Evolutionary conservation across 169 alveolate species (phyloP), one percentile per base, ranked within the genome.

Genomic region (Condylostoma magnum): DNA sequence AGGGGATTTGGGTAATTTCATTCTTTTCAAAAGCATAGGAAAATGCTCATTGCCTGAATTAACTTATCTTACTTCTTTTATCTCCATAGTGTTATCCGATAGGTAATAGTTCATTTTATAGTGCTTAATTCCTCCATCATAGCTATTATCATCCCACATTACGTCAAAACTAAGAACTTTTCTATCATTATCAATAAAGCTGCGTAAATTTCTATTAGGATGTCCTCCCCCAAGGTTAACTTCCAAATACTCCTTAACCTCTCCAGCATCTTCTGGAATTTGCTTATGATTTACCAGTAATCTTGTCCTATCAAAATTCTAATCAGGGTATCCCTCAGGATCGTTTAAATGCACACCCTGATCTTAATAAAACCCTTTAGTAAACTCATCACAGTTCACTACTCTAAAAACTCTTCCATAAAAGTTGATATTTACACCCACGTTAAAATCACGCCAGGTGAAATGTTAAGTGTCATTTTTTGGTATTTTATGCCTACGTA

Each of bases 151-250:
- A 43, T 85, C 78, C 96, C 93, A 85, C 5, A 84, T 57, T 66
- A 89, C 70, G 48, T 77, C 77, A 76, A 84, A 87, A 50, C 88
- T 77, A 18, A 90, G 73, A 8, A 92, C 97, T 76, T 85, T 93
- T 77, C 97, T 83, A 70, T 93, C 96, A 63, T 89, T 88, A 58
- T 86, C 87, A 47, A 90, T 53, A 82, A 84, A 93, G 63, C 84
- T 84, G 43, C 85, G 78, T 27, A 92, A 76, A 50, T 82, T 69
- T 48, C 81, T 83, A 69, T 92, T 92, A 4, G 95, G 94, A 73
- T 87, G 90, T 4, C 97, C 97, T 36, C 95, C 95, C 58, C 89
- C 93, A 51, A 90, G 83, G 80, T 84, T 85, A 20, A 90, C 95
- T 84, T 93, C 97, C 28, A 84, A 77, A 66, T 93, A 93, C 69